Evolutionary conservation across 331 rosid species (phyloP).

Genomic region (Rhamnella rubrinervis): DNA sequence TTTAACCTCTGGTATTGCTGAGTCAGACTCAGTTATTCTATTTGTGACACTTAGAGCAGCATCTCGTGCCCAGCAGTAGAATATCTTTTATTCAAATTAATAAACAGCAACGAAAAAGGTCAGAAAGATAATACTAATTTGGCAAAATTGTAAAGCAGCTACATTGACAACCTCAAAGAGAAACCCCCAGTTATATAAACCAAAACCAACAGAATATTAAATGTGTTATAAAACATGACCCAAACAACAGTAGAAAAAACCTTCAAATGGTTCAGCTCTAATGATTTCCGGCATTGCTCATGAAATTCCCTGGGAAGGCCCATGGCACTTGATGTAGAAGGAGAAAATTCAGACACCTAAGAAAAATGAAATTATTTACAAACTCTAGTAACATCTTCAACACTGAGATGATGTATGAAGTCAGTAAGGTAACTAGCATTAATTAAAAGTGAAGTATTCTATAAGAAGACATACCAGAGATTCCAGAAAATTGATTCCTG

Average conservation of each 20-base stretch:
- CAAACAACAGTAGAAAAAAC: conserved; percentile 42
- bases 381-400: conserved; percentile 23
- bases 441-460: conserved; percentile 9
- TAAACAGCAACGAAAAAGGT: conserved; percentile 5
- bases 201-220: conserved; percentile 5
- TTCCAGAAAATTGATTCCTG: conserved; percentile 85
- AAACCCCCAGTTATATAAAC: conserved; percentile 16
- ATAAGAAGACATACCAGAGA: conserved; percentile 56
- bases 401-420: conserved; percentile 2
- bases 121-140: conserved; percentile 5
- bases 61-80: conserved; percentile 85
- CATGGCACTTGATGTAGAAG: conserved; percentile 89
- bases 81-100: conserved; percentile 42
- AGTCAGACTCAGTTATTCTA: conserved; percentile 63
- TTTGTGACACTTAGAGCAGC: conserved; percentile 84
- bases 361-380: conserved; percentile 9
- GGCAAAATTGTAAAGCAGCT: conserved; percentile 14
- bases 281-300: conserved; percentile 84
- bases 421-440: neutral
- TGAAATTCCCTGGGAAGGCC: conserved; percentile 98
- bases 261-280: conserved; percentile 77
- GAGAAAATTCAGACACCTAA: conserved; percentile 94
- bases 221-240: conserved; percentile 1
- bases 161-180: conserved; percentile 13
- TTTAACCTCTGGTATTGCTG: conserved; percentile 78